These are phyloP conservation scores for Fomitopsis pinicola DNA, from an alignment of 1,284 basidiomycete genomes.

Conservation along the genomic window DNA sequence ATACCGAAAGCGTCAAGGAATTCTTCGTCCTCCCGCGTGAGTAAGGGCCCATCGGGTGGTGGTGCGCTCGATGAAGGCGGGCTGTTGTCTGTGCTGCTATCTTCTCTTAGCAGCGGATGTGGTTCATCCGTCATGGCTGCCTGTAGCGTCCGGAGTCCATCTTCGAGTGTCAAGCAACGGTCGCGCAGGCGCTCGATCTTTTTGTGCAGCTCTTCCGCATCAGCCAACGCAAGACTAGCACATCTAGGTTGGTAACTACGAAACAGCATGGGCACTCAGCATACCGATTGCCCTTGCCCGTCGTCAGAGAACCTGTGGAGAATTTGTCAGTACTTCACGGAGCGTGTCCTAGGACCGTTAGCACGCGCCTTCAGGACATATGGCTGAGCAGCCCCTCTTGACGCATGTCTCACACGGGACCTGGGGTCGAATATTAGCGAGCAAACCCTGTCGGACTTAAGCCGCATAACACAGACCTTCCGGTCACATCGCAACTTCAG, in stretches of 20 bases:
- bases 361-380: constrained; percentile 62
- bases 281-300: constrained; percentile 46
- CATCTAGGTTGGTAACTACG: not conserved
- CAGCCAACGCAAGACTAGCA: constrained; percentile 52
- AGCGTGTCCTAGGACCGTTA: not conserved
- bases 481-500: constrained; percentile 72
- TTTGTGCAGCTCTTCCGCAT: constrained; percentile 63
- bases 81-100: constrained; percentile 10
- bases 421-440: constrained; percentile 26
- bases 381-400: constrained; percentile 62
- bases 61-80: constrained; percentile 10
- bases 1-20: constrained; percentile 57
- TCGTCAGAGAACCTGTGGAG: constrained; percentile 46
- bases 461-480: constrained; percentile 36
- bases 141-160: constrained; percentile 47
- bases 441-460: not conserved
- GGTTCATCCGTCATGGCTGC: constrained; percentile 39
- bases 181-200: constrained; percentile 49
- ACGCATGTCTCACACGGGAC: constrained; percentile 70
- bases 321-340: not conserved
- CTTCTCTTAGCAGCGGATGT: constrained; percentile 40
- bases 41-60: constrained; percentile 7
- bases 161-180: constrained; percentile 57
- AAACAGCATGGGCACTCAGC: not conserved
- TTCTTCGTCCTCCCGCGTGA: constrained; percentile 36